phyloP scores from a whole-genome alignment of 2,329 filamentous ascomycete species.

The Aspergillus aculeatus region DNA sequence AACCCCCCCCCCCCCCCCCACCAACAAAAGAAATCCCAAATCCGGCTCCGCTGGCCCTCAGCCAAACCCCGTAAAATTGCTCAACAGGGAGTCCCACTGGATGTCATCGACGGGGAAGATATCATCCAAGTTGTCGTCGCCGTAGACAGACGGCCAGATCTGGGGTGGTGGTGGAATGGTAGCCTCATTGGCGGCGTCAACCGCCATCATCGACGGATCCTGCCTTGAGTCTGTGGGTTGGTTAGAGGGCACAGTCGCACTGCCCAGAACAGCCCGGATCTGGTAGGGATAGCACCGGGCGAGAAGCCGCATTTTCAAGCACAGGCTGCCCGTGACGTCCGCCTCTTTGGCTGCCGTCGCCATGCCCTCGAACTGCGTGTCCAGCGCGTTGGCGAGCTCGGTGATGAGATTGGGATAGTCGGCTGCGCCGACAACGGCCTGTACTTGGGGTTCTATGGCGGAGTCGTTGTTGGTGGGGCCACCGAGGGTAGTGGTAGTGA shows the following conservation, averaged over 20 bases:
- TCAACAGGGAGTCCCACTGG: constrained; percentile 24
- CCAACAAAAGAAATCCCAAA: too few relatives aligned
- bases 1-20: too few relatives aligned
- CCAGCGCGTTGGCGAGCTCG: constrained; percentile 8
- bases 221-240: constrained; percentile 1
- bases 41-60: not conserved
- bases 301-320: constrained; percentile 22
- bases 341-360: constrained; percentile 17
- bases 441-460: not conserved
- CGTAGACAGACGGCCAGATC: constrained; percentile 2
- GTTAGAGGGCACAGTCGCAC: not conserved
- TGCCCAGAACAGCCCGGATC: constrained; percentile 15
- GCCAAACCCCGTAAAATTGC: constrained; percentile 19
- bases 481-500: not conserved
- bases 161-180: not conserved
- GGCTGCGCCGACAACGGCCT: not conserved
- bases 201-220: not conserved
- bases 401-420: constrained; percentile 2
- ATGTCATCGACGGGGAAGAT: constrained; percentile 18
- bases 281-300: constrained; percentile 25
- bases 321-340: constrained; percentile 22
- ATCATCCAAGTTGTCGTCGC: constrained; percentile 12
- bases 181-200: not conserved
- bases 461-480: not conserved
- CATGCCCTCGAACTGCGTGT: constrained; percentile 15